These are phyloP conservation scores for Penicillium macrosclerotiorum DNA, from an alignment of 495 filamentous ascomycete species.

Conservation along the genomic window DNA sequence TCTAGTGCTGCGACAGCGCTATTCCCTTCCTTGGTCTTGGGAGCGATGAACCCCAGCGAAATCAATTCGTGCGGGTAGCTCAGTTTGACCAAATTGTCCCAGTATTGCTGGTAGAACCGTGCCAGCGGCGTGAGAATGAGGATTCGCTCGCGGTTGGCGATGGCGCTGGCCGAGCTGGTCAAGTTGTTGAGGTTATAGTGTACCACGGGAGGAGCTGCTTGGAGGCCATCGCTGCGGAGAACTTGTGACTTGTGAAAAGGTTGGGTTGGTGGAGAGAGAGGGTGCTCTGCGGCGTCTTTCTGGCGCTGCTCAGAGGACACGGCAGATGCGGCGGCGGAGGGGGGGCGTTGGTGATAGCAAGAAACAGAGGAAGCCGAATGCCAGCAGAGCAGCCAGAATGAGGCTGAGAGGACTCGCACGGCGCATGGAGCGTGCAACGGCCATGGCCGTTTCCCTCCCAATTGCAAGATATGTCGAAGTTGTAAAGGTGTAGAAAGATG, in stretches of 20 bases:
- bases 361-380: slow-evolving; percentile 65
- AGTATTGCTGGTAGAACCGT: slow-evolving; percentile 89
- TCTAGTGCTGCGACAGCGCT: slow-evolving; percentile 77
- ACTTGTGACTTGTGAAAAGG: slow-evolving; percentile 71
- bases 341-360: slow-evolving; percentile 51
- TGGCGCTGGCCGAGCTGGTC: slow-evolving; percentile 71
- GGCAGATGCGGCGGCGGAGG: slow-evolving; percentile 33
- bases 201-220: slow-evolving; percentile 77
- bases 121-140: slow-evolving; percentile 91
- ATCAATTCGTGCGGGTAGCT: slow-evolving; percentile 91
- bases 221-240: slow-evolving; percentile 52
- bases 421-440: slow-evolving; percentile 58
- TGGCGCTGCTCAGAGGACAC: slow-evolving; percentile 45
- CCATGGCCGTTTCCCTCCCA: slow-evolving; percentile 38
- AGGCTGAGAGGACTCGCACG: slow-evolving; percentile 67
- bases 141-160: slow-evolving; percentile 77
- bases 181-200: slow-evolving; percentile 94
- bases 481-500: slow-evolving; percentile 12
- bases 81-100: slow-evolving; percentile 87
- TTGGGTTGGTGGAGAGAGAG: slow-evolving; percentile 77
- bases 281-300: slow-evolving; percentile 64
- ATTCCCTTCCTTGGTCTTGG: slow-evolving; percentile 86
- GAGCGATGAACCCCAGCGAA: slow-evolving; percentile 93
- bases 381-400: slow-evolving; percentile 57
- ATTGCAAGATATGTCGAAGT: slow-evolving; percentile 2